Conservation (phyloP, 768 basidiomycete genomes). For the Fomitopsis serialis region DNA sequence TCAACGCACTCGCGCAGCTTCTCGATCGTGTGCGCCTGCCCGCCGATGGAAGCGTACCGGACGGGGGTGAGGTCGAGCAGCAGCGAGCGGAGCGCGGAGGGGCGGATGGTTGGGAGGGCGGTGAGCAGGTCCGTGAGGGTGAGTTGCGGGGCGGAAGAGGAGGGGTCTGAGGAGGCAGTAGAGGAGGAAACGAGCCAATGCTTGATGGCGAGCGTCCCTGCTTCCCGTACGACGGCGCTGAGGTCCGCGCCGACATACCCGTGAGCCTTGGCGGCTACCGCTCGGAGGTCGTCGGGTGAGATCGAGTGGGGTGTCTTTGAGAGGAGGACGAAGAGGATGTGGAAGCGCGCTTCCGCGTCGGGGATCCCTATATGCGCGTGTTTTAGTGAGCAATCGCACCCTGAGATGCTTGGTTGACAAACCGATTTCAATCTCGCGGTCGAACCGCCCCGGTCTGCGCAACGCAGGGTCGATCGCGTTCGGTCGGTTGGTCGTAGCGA, state of each 20-base stretch:
- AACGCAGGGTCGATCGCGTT: conserved; percentile 95
- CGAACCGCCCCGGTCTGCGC: conserved; percentile 85
- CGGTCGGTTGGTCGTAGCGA: conserved; percentile 93
- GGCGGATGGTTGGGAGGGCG: conserved; percentile 76
- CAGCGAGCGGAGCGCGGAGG: conserved; percentile 91
- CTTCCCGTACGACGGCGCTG: conserved; percentile 86
- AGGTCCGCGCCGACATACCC: conserved; percentile 98
- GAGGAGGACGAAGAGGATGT: conserved; percentile 85
- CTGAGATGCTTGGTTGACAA: conserved; percentile 11
- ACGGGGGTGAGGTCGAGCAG: conserved; percentile 84
- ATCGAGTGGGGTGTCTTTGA: conserved; percentile 75
- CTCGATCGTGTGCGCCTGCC: conserved; percentile 75
- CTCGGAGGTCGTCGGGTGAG: conserved; percentile 49
- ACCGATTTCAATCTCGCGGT: conserved; percentile 96
- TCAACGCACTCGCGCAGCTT: conserved; percentile 89
- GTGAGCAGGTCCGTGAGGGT: conserved; percentile 62
- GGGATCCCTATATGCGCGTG: conserved; percentile 62
- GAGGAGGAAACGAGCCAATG: conserved; percentile 53
- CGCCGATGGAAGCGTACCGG: conserved; percentile 85
- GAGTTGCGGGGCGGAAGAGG: conserved; percentile 24
- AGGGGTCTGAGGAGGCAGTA: conserved; percentile 7
- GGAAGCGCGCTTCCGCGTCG: conserved; percentile 75
- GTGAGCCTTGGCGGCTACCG: conserved; percentile 75
- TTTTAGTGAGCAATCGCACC: background rate
- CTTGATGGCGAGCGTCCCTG: conserved; percentile 88